These are phyloP conservation scores for Ophiostoma ulmi DNA, from an alignment of 2,329 filamentous ascomycete species.

Conservation along the genomic window DNA sequence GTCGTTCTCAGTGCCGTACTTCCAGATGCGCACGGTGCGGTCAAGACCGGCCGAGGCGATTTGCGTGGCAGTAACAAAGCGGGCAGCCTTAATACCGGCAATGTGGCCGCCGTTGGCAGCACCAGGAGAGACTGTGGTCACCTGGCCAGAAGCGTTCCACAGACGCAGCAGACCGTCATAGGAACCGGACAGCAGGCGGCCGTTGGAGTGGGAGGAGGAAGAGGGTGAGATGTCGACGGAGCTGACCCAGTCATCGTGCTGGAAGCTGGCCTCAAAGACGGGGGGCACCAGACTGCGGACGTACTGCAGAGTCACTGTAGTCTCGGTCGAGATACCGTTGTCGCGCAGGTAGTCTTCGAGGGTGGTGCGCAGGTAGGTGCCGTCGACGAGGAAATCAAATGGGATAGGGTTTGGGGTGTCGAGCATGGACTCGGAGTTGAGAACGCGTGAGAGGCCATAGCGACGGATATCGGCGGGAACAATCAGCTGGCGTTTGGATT, in stretches of 20 bases:
- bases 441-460: slow-evolving; percentile 64
- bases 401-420: slow-evolving; percentile 64
- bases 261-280: slow-evolving; percentile 81
- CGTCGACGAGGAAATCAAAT: slow-evolving; percentile 94
- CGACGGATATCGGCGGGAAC: slow-evolving; percentile 63
- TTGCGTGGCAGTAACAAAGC: slow-evolving; percentile 72
- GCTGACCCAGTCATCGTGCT: slow-evolving; percentile 97
- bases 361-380: slow-evolving; percentile 80
- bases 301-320: slow-evolving; percentile 83
- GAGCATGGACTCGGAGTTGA: slow-evolving; percentile 69
- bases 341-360: slow-evolving; percentile 84
- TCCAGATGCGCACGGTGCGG: slow-evolving; percentile 82
- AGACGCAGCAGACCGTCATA: slow-evolving; percentile 86
- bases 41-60: slow-evolving; percentile 81
- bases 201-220: slow-evolving; percentile 57
- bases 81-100: slow-evolving; percentile 72
- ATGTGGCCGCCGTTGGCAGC: slow-evolving; percentile 66
- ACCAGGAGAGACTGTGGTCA: slow-evolving; percentile 69
- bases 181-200: slow-evolving; percentile 77
- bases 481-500: slow-evolving; percentile 56
- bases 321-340: slow-evolving; percentile 84
- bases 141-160: slow-evolving; percentile 84
- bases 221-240: slow-evolving; percentile 73
- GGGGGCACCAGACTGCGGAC: slow-evolving; percentile 87
- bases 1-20: slow-evolving; percentile 67